Base-by-base conservation (phyloP, 2,329 filamentous ascomycete genomes). In the Cladophialophora psammophila region DNA sequence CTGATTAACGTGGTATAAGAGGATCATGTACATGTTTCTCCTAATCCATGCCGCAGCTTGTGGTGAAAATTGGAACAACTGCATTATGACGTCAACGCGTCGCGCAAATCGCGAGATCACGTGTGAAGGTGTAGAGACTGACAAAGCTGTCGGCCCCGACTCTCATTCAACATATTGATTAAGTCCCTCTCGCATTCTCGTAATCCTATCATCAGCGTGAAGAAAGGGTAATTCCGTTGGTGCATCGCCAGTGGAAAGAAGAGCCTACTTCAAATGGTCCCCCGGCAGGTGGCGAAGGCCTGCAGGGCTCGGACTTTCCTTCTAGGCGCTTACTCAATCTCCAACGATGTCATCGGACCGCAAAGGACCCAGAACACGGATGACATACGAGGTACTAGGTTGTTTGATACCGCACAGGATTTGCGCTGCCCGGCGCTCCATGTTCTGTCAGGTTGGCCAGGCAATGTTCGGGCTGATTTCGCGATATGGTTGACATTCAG, bases 21-120 rank as follows among this genome's bases (percentile, higher is more conserved):
- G 18, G 10, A n/a, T 10, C 35, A 5, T 12, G 20, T 50, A 26
- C 3, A 26, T 50, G 10, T 18, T 9, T 26, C 10, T 5, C 3
- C 1, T 9, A 13, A 31, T 50, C 13, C 20, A 10, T 12, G 1
- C 18, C 7, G 18, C 45, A 13, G 5, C 2, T 12, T 31, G 7
- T 15, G 8, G 15, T 15, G 1, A 36, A 31, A 36, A 20, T 12
- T 2, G 6, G 26, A n/a, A 40, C 13, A 45, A 15, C 31, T n/a
- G n/a, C 32, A 60, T 8, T 55, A 64, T 70, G 68, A 70, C 68
- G 68, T 70, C 64, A 61, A 63, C 63, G 65, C 63, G 65, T 60
- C 59, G 55, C 38, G 65, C 32, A 38, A 13, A 36, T 52, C 54
- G 48, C 61, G 32, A 50, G 38, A 54, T 64, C 61, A 50, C 53